Base-by-base conservation (phyloP, 768 basidiomycete species). In the Lyophyllum decastes region DNA sequence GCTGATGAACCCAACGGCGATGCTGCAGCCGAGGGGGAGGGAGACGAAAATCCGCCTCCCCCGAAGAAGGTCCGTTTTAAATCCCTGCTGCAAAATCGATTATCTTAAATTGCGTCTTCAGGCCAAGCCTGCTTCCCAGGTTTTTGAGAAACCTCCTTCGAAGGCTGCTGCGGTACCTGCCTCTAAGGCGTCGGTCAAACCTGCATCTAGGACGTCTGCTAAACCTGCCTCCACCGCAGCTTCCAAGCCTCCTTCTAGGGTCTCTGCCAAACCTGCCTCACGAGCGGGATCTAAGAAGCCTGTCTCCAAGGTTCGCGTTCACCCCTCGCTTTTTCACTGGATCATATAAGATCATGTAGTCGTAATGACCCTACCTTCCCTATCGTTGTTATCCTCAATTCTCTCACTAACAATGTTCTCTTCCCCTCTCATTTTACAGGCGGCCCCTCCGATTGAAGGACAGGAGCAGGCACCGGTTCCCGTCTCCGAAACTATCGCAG, bases 51-150 rank as follows among this genome's bases (percentile, higher is more conserved):
- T n/a, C n/a, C n/a, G n/a, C 88, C 88, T 34, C 76, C 87, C 0
- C 74, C 84, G 6, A 90, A 90, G 76, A 89, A 85, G 80, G 89
- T 85, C 47, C 41, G 58, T 66, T 57, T 63, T 16, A 52, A 26
- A 53, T 26, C 34, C 16, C 38, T 58, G 22, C n/a, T 26, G 6
- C 6, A 17, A 26, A 26, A 4, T 25, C 2, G 12, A 1, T 34
- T 40, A n/a, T n/a, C n/a, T 61, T 51, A 82, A 81, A 69, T 77
- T n/a, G 82, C 79, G 65, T 73, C 76, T n/a, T 72, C 68, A 52
- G 46, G 74, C 74, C 2, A 71, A 76, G 62, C 57, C 66, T 14
- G 48, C 52, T 19, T 72, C 71, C 5, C 43, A 69, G 64, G 72
- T 72, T 17, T 75, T 76, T 19, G 40, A 19, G 40, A 41, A 41